Evolutionary conservation across 108 stramenopile species (phyloP).

Genomic region (Nitzschia putrida): DNA sequence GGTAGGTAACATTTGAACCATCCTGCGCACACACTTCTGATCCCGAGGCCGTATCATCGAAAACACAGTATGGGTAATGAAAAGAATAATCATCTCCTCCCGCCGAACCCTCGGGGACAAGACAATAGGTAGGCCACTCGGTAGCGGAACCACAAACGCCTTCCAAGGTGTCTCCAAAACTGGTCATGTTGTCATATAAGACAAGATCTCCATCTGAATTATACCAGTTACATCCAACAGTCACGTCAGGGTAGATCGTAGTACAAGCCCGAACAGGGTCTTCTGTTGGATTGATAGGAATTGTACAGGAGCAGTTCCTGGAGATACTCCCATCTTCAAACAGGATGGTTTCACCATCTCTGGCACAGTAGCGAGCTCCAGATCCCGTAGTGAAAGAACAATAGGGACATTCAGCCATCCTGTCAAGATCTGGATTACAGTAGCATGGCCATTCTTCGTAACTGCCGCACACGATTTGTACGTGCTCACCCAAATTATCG

Average conservation of each 20-base stretch:
- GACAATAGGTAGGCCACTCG: conserved; percentile 17
- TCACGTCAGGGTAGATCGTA: neutral
- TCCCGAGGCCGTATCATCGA: conserved; percentile 12
- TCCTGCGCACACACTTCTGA: conserved; percentile 2
- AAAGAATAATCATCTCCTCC: conserved; percentile 20
- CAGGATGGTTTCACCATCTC: conserved; percentile 10
- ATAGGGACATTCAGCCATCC: conserved; percentile 15
- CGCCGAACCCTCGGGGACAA: conserved; percentile 4
- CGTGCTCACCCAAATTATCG: conserved; percentile 12
- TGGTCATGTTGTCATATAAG: neutral
- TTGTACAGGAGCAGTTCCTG: conserved; percentile 9
- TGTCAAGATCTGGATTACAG: conserved; percentile 10
- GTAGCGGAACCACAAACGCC: conserved; percentile 13
- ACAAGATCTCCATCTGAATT: conserved; percentile 4
- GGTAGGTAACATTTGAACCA: conserved; percentile 7
- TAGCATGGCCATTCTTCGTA: conserved; percentile 20
- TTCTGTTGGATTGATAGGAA: conserved; percentile 17
- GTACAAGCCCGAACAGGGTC: conserved; percentile 5
- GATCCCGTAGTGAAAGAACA: conserved; percentile 6
- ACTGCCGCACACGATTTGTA: conserved; percentile 3
- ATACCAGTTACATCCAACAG: conserved; percentile 15
- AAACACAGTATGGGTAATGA: conserved; percentile 23
- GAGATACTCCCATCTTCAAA: conserved; percentile 16
- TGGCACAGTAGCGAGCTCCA: conserved; percentile 17
- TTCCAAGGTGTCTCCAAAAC: conserved; percentile 9